These are phyloP conservation scores for Exserohilum rostratum DNA, from an alignment of 2,329 filamentous ascomycete genomes.

Conservation along the genomic window DNA sequence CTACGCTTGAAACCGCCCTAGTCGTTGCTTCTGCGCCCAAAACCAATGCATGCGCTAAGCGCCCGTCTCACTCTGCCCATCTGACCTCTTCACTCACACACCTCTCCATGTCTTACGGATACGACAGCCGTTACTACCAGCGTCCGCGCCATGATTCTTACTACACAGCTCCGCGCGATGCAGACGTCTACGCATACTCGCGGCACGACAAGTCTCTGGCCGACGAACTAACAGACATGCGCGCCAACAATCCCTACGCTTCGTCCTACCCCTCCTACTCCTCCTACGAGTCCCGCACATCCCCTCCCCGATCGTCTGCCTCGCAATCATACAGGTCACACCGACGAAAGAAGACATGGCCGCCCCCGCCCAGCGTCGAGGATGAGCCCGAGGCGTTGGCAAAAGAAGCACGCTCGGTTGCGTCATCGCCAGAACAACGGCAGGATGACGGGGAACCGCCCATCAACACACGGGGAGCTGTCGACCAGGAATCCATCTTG, in stretches of 20 bases:
- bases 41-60: conserved; percentile 7
- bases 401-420: conserved; percentile 61
- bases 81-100: conserved; percentile 15
- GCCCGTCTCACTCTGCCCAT: conserved; percentile 15
- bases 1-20: conserved; percentile 8
- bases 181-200: conserved; percentile 29
- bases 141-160: conserved; percentile 34
- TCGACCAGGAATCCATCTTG: conserved; percentile 73
- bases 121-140: conserved; percentile 32
- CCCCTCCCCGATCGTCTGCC: conserved; percentile 26
- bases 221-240: conserved; percentile 32
- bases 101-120: conserved; percentile 33
- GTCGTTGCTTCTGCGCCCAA: background rate
- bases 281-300: conserved; percentile 42
- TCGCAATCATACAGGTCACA: conserved; percentile 25
- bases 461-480: conserved; percentile 67
- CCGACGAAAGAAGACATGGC: conserved; percentile 48
- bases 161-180: conserved; percentile 31
- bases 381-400: conserved; percentile 69
- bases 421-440: conserved; percentile 26
- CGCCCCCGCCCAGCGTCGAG: conserved; percentile 71
- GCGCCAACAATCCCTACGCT: conserved; percentile 25
- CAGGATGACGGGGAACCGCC: conserved; percentile 57
- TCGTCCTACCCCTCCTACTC: conserved; percentile 31
- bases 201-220: conserved; percentile 25